These are phyloP conservation scores for Panicum virgatum DNA, from an alignment of 202 grass and related monocot species.

Conservation along the genomic window DNA sequence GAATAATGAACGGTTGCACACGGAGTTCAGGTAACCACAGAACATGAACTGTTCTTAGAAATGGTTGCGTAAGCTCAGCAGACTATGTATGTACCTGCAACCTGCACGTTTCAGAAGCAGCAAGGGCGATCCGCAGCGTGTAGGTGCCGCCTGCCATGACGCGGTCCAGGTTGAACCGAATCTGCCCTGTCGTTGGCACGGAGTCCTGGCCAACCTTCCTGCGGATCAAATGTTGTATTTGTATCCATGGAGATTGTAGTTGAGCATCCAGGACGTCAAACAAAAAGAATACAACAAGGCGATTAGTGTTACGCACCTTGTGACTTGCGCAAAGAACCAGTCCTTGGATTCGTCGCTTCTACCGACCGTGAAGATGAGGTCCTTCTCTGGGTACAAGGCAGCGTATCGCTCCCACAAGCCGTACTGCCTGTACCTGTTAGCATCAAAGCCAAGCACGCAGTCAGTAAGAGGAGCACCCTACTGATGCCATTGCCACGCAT, in stretches of 20 bases:
- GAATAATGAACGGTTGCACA: not conserved
- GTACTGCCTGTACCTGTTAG: constrained; percentile 65
- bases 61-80: not conserved
- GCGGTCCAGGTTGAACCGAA: constrained; percentile 43
- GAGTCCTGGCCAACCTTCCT: constrained; percentile 37
- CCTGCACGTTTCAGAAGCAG: constrained; percentile 40
- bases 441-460: not conserved
- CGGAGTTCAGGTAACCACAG: not conserved
- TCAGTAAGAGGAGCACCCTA: not conserved
- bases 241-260: not conserved
- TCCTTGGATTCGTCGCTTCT: constrained; percentile 48
- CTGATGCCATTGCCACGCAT: not conserved
- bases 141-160: constrained; percentile 29
- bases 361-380: constrained; percentile 51
- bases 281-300: not conserved
- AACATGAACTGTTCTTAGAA: not conserved
- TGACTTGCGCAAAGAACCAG: constrained; percentile 81
- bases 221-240: not conserved
- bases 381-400: constrained; percentile 49
- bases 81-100: constrained; percentile 42
- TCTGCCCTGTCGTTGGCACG: constrained; percentile 49
- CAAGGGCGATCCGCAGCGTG: constrained; percentile 47
- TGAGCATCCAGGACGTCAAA: not conserved
- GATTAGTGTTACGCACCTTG: constrained; percentile 39
- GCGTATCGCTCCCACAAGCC: constrained; percentile 71